Evolutionary conservation across 441 rosid genomes (phyloP), one percentile per base, ranked within the genome.

Genomic region (Populus hybrid): DNA sequence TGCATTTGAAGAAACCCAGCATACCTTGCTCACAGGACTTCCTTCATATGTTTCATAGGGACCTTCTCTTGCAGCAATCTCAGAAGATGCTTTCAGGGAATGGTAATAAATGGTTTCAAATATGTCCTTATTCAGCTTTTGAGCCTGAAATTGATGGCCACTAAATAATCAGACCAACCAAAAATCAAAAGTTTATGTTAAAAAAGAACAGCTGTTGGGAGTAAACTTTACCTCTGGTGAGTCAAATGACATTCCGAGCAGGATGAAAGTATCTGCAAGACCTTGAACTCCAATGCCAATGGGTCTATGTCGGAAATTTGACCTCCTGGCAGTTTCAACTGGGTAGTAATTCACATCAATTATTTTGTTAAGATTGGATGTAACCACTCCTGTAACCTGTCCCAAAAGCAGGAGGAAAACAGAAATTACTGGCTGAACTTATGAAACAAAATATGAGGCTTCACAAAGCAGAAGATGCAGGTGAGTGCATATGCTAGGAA

Each of bases 241-340:
- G 81, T 92, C 98, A 86, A 94, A 92, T 64, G 96, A 84, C 97
- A 92, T 89, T 68, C 98, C 98, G 34, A 94, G 96, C 71, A 92
- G 88, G 71, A 92, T 94, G 82, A 92, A 94, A 8, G 95, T 82
- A 78, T 94, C 98, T 24, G 98, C 98, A 79, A 94, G 97, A 78
- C 98, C 98, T 85, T 92, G 97, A 38, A 94, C 94, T 53, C 97
- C 97, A 82, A 92, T 91, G 46, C 98, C 97, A 72, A 94, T 88
- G 12, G 98, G 98, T 67, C 96, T 94, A 50, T 94, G 98, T 69
- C 89, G 85, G 35, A 88, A 42, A 80, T 94, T 94, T 63, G 98
- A 94, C 67, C 85, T 88, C 80, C 63, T 89, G 63, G 99, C 99
- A 73, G 89, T 89, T 82, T 95, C 99, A 81, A 91, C 93, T 59